phyloP scores from a whole-genome alignment of 495 filamentous ascomycete species.

The Astrocystis sublimbata region DNA sequence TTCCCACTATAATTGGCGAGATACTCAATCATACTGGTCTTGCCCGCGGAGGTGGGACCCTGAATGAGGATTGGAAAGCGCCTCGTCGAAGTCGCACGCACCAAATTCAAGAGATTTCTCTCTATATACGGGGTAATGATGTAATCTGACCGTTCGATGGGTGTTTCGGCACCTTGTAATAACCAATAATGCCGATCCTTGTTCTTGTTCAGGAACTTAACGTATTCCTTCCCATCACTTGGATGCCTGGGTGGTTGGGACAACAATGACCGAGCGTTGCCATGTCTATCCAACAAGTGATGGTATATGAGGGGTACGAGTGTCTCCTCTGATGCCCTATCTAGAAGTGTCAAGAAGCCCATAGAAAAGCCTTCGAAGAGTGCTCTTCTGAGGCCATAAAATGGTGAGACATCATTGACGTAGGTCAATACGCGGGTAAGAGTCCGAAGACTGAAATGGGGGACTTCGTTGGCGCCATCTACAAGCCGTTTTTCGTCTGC shows the following conservation, averaged over 20 bases:
- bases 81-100: slow-evolving; percentile 86
- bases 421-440: slow-evolving; percentile 89
- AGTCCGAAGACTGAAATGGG: slow-evolving; percentile 94
- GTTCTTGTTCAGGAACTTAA: slow-evolving; percentile 66
- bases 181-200: slow-evolving; percentile 86
- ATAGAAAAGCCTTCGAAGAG: slow-evolving; percentile 97
- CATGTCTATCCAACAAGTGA: slow-evolving; percentile 68
- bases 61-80: slow-evolving; percentile 95
- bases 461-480: slow-evolving; percentile 88
- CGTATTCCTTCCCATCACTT: slow-evolving; percentile 71
- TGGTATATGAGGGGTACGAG: slow-evolving; percentile 79
- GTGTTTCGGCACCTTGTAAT: slow-evolving; percentile 63
- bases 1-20: slow-evolving; percentile 94
- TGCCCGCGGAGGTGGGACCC: slow-evolving; percentile 93
- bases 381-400: slow-evolving; percentile 84
- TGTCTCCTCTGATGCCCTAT: slow-evolving; percentile 73
- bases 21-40: slow-evolving; percentile 99
- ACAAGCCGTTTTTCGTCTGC: slow-evolving; percentile 81
- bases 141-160: slow-evolving; percentile 80
- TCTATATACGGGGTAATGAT: slow-evolving; percentile 96
- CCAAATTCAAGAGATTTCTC: slow-evolving; percentile 89
- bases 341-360: slow-evolving; percentile 88
- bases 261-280: slow-evolving; percentile 67
- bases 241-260: slow-evolving; percentile 74
- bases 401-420: slow-evolving; percentile 75